Evolutionary conservation across 176 grass and related monocot species (phyloP).

Genomic region (Oryza glaberrima): DNA sequence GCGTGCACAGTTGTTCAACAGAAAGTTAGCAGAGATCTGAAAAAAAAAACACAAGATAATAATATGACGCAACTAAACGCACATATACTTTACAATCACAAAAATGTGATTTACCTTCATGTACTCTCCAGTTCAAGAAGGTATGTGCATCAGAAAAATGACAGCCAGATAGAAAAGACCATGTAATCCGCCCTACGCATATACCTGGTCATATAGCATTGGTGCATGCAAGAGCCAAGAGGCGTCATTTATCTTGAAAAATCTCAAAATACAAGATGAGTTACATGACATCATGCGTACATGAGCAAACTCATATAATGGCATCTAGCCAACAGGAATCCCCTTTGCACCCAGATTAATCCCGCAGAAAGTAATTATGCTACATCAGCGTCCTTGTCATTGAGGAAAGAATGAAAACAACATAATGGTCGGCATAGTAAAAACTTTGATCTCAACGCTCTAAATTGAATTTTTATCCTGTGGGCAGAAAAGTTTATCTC

Average conservation of each 20-base stretch:
- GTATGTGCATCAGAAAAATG: slow-evolving; percentile 8
- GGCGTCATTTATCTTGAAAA: not conserved
- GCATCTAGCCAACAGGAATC: not conserved
- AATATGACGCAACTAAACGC: not conserved
- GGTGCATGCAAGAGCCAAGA: not conserved
- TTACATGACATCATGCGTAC: slow-evolving; percentile 11
- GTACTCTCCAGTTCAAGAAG: not conserved
- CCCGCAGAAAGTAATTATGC: not conserved
- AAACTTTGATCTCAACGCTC: not conserved
- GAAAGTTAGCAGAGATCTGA: slow-evolving; percentile 42
- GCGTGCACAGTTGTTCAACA: slow-evolving; percentile 60
- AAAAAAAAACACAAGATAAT: not conserved
- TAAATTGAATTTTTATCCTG: not conserved
- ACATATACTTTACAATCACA: not conserved
- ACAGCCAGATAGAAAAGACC: not conserved
- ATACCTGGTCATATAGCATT: slow-evolving; percentile 4
- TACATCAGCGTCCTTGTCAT: not conserved
- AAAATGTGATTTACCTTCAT: slow-evolving; percentile 20
- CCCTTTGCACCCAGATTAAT: not conserved
- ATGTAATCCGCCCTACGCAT: not conserved
- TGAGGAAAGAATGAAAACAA: not conserved
- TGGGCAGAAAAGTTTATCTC: not conserved
- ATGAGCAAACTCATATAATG: not conserved
- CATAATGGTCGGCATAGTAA: not conserved
- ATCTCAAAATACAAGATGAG: not conserved